Percentiles rank a stretch among this genome's conserved stretches.
Conservation (phyloP, 805 yeast species). For the Saccharomycopsis sp. region DNA sequence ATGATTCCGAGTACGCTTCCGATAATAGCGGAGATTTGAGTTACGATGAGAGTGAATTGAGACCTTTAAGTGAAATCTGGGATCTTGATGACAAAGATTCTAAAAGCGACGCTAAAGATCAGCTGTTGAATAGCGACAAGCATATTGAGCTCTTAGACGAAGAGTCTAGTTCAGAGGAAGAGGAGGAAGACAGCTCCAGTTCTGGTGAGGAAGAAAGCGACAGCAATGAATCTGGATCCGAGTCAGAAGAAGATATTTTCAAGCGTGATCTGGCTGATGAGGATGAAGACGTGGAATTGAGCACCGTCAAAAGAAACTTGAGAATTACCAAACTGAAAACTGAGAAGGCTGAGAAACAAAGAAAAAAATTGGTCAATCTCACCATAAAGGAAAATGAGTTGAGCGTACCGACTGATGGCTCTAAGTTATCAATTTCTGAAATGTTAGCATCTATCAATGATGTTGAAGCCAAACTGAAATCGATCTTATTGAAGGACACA, state of each 20-base stretch:
- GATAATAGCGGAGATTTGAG: constrained; percentile 18
- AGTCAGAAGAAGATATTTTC: constrained; percentile 25
- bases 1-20: constrained; percentile 18
- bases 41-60: constrained; percentile 62
- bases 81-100: constrained; percentile 61
- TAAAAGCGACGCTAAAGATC: constrained; percentile 22
- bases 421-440: constrained; percentile 58
- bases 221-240: constrained; percentile 28
- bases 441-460: constrained; percentile 65
- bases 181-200: constrained; percentile 22
- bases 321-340: constrained; percentile 30
- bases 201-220: constrained; percentile 25
- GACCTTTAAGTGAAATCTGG: constrained; percentile 84
- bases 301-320: constrained; percentile 38
- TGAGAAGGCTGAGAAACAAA: constrained; percentile 30
- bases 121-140: constrained; percentile 7
- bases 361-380: constrained; percentile 45
- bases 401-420: constrained; percentile 54
- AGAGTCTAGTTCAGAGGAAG: constrained; percentile 26
- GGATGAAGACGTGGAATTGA: constrained; percentile 45
- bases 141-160: constrained; percentile 24
- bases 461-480: constrained; percentile 40
- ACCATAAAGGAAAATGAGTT: constrained; percentile 62
- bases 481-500: constrained; percentile 35
- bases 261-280: constrained; percentile 1